Percentiles rank a stretch among this genome's conserved stretches.
These are phyloP conservation scores for Teunomyces panamensis DNA, from an alignment of 805 yeast species.

Conservation along the genomic window DNA sequence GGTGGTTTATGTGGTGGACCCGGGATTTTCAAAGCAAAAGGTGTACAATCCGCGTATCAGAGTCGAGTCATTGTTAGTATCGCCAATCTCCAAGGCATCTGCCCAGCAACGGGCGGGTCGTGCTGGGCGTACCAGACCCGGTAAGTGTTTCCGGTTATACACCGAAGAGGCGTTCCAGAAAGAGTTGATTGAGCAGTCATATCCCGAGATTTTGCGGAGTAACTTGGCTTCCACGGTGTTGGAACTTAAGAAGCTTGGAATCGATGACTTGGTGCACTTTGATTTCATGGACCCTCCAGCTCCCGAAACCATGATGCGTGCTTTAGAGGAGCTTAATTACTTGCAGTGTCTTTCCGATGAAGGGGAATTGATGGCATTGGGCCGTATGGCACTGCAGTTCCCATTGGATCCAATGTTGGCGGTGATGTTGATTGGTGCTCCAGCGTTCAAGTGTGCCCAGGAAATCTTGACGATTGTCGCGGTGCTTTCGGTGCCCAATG, in stretches of 20 bases:
- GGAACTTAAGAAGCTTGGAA: constrained; percentile 89
- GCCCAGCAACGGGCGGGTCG: constrained; percentile 99
- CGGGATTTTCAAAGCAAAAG: constrained; percentile 95
- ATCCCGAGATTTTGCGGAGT: constrained; percentile 91
- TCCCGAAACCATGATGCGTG: constrained; percentile 99
- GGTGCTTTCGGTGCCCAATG: constrained; percentile 86
- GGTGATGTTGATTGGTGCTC: constrained; percentile 84
- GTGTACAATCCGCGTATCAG: constrained; percentile 95
- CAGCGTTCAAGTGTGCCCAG: constrained; percentile 81
- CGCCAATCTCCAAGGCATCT: constrained; percentile 95
- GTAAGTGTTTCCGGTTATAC: constrained; percentile 93
- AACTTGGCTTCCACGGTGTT: constrained; percentile 89
- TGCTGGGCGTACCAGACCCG: constrained; percentile 99
- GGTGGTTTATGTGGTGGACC: constrained; percentile 94
- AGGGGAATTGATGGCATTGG: constrained; percentile 85
- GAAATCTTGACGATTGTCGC: constrained; percentile 89
- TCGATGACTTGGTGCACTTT: constrained; percentile 94
- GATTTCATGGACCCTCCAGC: constrained; percentile 99
- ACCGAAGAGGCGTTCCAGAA: constrained; percentile 96
- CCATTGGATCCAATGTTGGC: constrained; percentile 96
- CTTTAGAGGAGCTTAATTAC: constrained; percentile 90
- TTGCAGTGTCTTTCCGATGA: constrained; percentile 87
- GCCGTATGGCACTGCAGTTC: constrained; percentile 86
- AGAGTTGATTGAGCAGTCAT: constrained; percentile 91
- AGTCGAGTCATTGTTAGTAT: constrained; percentile 89